Base-by-base conservation (phyloP, 2,329 filamentous ascomycete genomes). In the Ophiostoma ips region DNA sequence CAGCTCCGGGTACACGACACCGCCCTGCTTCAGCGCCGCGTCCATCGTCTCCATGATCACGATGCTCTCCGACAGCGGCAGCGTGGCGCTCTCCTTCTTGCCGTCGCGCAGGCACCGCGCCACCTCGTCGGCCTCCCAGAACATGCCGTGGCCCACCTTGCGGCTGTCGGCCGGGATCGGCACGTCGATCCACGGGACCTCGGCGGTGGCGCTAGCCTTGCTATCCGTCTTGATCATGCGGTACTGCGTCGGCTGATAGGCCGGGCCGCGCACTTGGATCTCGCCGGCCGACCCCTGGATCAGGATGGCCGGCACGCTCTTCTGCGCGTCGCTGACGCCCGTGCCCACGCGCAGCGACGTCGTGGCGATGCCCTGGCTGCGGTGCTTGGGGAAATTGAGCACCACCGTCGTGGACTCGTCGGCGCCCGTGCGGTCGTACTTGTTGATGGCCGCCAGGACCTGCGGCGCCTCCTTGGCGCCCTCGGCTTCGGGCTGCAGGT, bases 261-360 rank as follows among this genome's bases (percentile, higher is more conserved):
- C 79, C 1, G 82, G 81, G 31, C 79, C 80, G 58, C 75, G 76
- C 13, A 94, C 81, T 60, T 90, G 84, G 58, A 94, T 86, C 68
- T 94, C 87, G 54, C 87, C 87, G 55, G 77, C 73, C 33, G 82
- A 78, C 37, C 87, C 87, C 66, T 90, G 84, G 58, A 94, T 86
- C 55, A 84, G 81, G 61, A 90, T 82, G 16, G 81, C 72, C 0
- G 87, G 80, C 1, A 77, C 74, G 35, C 48, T 53, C 31, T 48
- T 34, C 28, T 49, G 73, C 73, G 15, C 71, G 74, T 57, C 75
- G 73, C 50, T 76, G 68, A 81, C 72, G 61, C 84, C 74, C 41
- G 77, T 75, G 50, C 69, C 68, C 30, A 83, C 68, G 49, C 79
- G 78, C 53, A 89, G 64, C 43, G 71, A 71, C 0, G 83, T 84